A percentile compares a stretch with the other conserved stretches of the same genome.
Conservation (phyloP, 2,329 filamentous ascomycete species). For the Berkeleyomyces basicola region DNA sequence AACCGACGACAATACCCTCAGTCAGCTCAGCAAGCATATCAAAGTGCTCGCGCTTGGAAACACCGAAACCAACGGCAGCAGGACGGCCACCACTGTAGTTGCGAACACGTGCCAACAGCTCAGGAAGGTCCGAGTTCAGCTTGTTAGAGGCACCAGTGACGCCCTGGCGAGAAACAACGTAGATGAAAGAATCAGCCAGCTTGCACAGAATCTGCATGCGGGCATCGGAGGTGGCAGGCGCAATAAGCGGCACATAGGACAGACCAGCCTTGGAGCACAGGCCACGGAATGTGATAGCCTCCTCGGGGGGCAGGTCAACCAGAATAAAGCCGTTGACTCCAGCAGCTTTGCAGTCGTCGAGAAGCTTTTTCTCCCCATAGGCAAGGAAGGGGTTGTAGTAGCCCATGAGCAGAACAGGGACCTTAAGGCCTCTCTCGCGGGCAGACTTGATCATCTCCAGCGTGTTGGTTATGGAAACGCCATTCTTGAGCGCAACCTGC, state of each 20-base stretch:
- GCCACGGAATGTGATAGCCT: constrained; percentile 81
- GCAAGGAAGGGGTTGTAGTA: constrained; percentile 95
- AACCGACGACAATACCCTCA: constrained; percentile 92
- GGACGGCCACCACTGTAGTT: constrained; percentile 82
- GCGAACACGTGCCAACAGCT: constrained; percentile 71
- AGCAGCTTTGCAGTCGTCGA: constrained; percentile 67
- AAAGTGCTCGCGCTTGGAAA: constrained; percentile 92
- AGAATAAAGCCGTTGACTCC: constrained; percentile 95
- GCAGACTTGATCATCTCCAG: constrained; percentile 74
- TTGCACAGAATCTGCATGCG: constrained; percentile 93
- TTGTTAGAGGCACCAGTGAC: constrained; percentile 81
- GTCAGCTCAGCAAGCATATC: constrained; percentile 65
- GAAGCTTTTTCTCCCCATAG: constrained; percentile 81
- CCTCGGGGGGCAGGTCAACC: constrained; percentile 87
- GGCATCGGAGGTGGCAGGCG: constrained; percentile 76
- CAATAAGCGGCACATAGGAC: constrained; percentile 93
- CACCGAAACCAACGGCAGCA: constrained; percentile 85
- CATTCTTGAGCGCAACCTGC: constrained; percentile 62
- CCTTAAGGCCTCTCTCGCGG: constrained; percentile 56
- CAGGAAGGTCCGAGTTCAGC: constrained; percentile 65
- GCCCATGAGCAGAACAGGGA: constrained; percentile 87
- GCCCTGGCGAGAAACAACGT: constrained; percentile 93
- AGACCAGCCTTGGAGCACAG: constrained; percentile 66
- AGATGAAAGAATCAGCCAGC: constrained; percentile 97
- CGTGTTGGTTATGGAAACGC: constrained; percentile 64